Conservation (phyloP, 139 green algal species). For the Closterium sp. region DNA sequence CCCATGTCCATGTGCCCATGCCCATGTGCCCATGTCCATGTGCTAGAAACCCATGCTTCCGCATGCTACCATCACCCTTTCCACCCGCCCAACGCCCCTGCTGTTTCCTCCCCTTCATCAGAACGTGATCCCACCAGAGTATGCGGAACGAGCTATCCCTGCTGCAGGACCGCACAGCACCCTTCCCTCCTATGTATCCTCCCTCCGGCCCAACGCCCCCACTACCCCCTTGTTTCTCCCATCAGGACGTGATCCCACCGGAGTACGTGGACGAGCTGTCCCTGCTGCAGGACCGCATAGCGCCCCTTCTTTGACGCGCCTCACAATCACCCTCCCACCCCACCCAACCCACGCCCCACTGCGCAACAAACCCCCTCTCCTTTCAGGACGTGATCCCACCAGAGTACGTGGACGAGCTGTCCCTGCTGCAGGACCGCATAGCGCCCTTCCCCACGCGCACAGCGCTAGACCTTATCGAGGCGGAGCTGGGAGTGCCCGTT, state of each 20-base stretch:
- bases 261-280: slow-evolving; percentile 45
- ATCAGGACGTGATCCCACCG: slow-evolving; percentile 36
- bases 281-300: slow-evolving; percentile 40
- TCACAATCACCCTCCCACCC: no score
- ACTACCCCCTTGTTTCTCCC: no score
- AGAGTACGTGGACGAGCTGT: slow-evolving; percentile 11
- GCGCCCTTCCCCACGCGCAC: slow-evolving; percentile 33
- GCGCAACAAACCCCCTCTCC: slow-evolving; percentile 46
- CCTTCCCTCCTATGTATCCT: neutral
- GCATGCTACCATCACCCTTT: no score
- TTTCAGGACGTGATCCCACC: no score
- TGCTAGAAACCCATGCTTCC: no score
- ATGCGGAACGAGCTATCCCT: slow-evolving; percentile 40
- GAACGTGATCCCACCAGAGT: slow-evolving; percentile 35
- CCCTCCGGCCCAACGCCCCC: no score
- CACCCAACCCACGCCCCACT: slow-evolving; percentile 57
- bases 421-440: slow-evolving; percentile 60
- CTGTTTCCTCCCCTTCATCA: neutral
- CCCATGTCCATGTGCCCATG: no score
- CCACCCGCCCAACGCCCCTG: no score
- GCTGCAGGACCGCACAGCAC: slow-evolving; percentile 40
- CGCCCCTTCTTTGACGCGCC: slow-evolving; percentile 10
- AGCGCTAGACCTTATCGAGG: slow-evolving; percentile 43
- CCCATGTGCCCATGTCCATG: no score
- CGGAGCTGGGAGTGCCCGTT: slow-evolving; percentile 45